A percentile compares a stretch with the other conserved stretches of the same genome.
phyloP scores from a whole-genome alignment of 192 early-diverging fungal species.

The Thamnidium elegans region DNA sequence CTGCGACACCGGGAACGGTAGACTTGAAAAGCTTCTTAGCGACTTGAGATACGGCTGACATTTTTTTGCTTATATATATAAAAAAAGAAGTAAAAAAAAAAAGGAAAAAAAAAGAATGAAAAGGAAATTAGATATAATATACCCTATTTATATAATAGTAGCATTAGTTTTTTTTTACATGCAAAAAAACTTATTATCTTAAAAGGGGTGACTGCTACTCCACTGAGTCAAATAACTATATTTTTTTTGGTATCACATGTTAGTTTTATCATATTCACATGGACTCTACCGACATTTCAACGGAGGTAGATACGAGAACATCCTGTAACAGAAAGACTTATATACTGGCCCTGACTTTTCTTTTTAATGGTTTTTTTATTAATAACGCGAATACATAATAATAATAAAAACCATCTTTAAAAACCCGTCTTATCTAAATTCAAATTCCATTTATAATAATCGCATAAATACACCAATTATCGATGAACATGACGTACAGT shows the following conservation, averaged over 20 bases:
- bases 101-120: not conserved
- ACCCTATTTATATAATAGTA: constrained; percentile 10
- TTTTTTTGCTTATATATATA: constrained; percentile 10
- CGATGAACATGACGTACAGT: not conserved
- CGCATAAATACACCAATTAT: too few relatives aligned
- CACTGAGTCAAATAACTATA: constrained; percentile 24
- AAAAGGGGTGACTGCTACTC: constrained; percentile 21
- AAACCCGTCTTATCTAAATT: too few relatives aligned
- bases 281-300: not conserved
- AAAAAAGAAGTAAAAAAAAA: constrained; percentile 4
- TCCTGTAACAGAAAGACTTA: too few relatives aligned
- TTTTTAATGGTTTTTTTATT: too few relatives aligned
- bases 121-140: not conserved
- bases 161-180: constrained; percentile 12
- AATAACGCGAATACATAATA: too few relatives aligned
- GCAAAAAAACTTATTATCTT: not conserved
- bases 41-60: constrained; percentile 17
- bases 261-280: constrained; percentile 22
- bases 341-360: too few relatives aligned
- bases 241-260: constrained; percentile 20
- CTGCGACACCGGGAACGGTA: constrained; percentile 65
- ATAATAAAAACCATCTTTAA: too few relatives aligned
- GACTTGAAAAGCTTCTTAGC: constrained; percentile 17
- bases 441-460: not conserved
- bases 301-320: too few relatives aligned